These are phyloP conservation scores for Phoenix roebelenii DNA, from an alignment of 176 grass and related monocot genomes.

Conservation along the genomic window DNA sequence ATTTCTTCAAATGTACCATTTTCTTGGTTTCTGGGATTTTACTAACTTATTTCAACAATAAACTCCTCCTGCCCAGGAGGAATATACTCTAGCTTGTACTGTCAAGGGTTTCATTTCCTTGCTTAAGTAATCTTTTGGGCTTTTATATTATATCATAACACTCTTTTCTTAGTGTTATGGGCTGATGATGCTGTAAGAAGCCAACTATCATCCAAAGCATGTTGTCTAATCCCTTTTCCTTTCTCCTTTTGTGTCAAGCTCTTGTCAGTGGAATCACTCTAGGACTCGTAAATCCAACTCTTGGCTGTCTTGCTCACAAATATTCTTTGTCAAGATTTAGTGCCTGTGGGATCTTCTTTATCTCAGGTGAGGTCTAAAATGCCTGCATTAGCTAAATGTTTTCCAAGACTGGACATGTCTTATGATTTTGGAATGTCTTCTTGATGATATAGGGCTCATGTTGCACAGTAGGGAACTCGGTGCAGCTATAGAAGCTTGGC, in stretches of 20 bases:
- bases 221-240: conserved; percentile 4
- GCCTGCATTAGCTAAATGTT: background rate
- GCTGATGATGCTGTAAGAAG: background rate
- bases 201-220: background rate
- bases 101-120: too few relatives aligned
- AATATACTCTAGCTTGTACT: too few relatives aligned
- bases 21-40: too few relatives aligned
- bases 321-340: conserved; percentile 70
- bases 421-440: conserved; percentile 12
- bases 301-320: conserved; percentile 68
- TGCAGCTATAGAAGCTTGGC: conserved; percentile 80
- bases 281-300: conserved; percentile 65
- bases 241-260: conserved; percentile 37
- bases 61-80: too few relatives aligned
- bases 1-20: too few relatives aligned
- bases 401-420: background rate
- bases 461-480: conserved; percentile 66
- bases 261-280: conserved; percentile 48
- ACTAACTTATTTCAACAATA: too few relatives aligned
- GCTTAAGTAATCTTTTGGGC: too few relatives aligned
- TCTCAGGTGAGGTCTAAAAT: conserved; percentile 46
- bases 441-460: conserved; percentile 44
- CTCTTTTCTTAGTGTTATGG: background rate
- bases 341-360: conserved; percentile 81
- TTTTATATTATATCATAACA: background rate